phyloP scores from a whole-genome alignment of 345 rosid genomes.

The Ceriops tagal region DNA sequence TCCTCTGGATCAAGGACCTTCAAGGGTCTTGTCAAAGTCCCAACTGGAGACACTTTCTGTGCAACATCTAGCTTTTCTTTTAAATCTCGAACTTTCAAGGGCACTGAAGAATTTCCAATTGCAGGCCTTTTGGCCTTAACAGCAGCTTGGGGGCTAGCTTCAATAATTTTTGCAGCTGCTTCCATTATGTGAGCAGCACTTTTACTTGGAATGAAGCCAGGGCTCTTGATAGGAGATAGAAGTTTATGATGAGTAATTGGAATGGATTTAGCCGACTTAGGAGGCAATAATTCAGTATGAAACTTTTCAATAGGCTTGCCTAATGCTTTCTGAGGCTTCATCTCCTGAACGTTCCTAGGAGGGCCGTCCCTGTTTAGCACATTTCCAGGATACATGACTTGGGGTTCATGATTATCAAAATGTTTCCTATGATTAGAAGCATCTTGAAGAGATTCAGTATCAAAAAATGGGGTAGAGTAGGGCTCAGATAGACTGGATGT shows the following conservation, averaged over 20 bases:
- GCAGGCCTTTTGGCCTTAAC: slow-evolving; percentile 44
- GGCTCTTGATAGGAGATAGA: slow-evolving; percentile 92
- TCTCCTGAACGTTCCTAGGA: slow-evolving; percentile 29
- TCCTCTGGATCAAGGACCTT: slow-evolving; percentile 43
- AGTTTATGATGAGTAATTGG: slow-evolving; percentile 88
- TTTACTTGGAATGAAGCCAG: slow-evolving; percentile 68
- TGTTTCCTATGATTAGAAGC: slow-evolving; percentile 43
- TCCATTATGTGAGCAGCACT: slow-evolving; percentile 94
- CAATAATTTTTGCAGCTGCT: slow-evolving; percentile 85
- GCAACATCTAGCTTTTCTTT: slow-evolving; percentile 65
- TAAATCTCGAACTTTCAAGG: slow-evolving; percentile 58
- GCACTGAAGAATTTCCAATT: slow-evolving; percentile 57
- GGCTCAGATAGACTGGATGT: slow-evolving; percentile 49
- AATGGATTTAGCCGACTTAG: slow-evolving; percentile 89
- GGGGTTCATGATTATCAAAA: slow-evolving; percentile 44
- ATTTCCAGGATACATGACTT: slow-evolving; percentile 49
- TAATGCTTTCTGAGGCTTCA: slow-evolving; percentile 45
- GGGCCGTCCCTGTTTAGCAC: slow-evolving; percentile 43
- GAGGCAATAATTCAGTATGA: slow-evolving; percentile 90
- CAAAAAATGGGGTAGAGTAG: slow-evolving; percentile 54
- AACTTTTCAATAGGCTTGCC: slow-evolving; percentile 83
- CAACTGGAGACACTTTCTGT: slow-evolving; percentile 40
- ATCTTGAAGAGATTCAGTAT: slow-evolving; percentile 52
- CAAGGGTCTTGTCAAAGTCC: slow-evolving; percentile 34
- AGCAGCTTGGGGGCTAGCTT: slow-evolving; percentile 43